phyloP scores from a whole-genome alignment of 805 yeast species.

The Blastobotrys mokoenaii region DNA sequence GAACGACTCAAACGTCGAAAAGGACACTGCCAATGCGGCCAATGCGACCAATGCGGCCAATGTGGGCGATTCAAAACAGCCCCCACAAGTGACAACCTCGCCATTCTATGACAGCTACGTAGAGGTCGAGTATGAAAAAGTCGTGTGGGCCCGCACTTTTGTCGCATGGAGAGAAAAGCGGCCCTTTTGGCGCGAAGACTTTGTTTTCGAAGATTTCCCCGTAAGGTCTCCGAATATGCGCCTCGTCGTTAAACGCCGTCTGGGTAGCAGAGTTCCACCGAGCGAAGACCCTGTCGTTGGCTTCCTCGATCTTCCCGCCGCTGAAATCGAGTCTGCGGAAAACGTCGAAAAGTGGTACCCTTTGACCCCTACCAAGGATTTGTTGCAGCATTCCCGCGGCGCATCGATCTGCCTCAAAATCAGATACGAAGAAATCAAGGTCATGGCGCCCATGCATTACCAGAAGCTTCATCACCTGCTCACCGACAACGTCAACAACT shows the following conservation, averaged over 20 bases:
- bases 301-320: constrained; percentile 33
- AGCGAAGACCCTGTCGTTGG: constrained; percentile 41
- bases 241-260: constrained; percentile 11
- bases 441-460: constrained; percentile 51
- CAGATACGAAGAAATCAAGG: constrained; percentile 18
- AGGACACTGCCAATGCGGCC: no score
- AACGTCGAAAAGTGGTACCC: constrained; percentile 25
- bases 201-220: constrained; percentile 47
- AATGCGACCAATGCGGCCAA: no score
- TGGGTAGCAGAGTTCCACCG: constrained; percentile 22
- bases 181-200: constrained; percentile 82
- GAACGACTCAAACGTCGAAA: no score
- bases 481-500: constrained; percentile 17
- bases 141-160: constrained; percentile 74
- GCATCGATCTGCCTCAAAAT: constrained; percentile 23
- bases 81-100: not conserved
- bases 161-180: constrained; percentile 38
- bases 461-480: constrained; percentile 56
- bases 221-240: constrained; percentile 36
- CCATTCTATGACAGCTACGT: constrained; percentile 40
- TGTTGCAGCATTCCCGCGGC: constrained; percentile 12
- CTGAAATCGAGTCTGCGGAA: constrained; percentile 10
- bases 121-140: constrained; percentile 64
- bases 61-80: no score
- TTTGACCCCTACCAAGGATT: constrained; percentile 6